A percentile compares a stretch with the other conserved stretches of the same genome.
phyloP scores from a whole-genome alignment of 2,329 filamentous ascomycete species.

The Arthrinium phaeospermum region DNA sequence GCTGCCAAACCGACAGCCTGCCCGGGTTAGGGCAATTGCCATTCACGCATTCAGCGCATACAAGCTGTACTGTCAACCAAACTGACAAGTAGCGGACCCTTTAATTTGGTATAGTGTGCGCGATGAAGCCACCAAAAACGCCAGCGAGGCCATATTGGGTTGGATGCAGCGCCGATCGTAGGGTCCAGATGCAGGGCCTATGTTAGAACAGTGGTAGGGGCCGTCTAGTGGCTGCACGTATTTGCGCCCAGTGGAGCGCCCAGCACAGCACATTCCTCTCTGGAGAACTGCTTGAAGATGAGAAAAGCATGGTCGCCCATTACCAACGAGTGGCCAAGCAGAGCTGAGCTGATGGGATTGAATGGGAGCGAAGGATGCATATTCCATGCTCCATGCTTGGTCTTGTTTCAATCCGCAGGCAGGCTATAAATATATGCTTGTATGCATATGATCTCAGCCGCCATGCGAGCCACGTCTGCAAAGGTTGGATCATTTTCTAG shows the following conservation, averaged over 20 bases:
- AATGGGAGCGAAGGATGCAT: background rate
- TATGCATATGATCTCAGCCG: background rate
- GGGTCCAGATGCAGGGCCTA: conserved; percentile 12
- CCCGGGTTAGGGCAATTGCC: background rate
- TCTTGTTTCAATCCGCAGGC: background rate
- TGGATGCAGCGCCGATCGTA: conserved; percentile 10
- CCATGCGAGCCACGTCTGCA: conserved; percentile 7
- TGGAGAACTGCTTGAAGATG: background rate
- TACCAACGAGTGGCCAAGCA: background rate
- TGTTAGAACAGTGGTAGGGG: conserved; percentile 6
- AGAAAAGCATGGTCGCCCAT: background rate
- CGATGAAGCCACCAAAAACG: conserved; percentile 8
- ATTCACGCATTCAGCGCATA: background rate
- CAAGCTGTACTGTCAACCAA: background rate
- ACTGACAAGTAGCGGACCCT: conserved; percentile 13
- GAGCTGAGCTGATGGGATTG: background rate
- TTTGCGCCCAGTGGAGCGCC: background rate
- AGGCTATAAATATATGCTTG: background rate
- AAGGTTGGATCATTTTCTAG: background rate
- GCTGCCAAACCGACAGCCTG: background rate
- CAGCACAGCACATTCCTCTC: background rate
- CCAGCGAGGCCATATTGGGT: background rate
- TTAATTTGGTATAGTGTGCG: conserved; percentile 11
- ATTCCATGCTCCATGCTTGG: background rate
- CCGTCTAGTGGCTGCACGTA: conserved; percentile 7